Evolutionary conservation across 2,329 filamentous ascomycete species (phyloP).

Genomic region (Metarhizium rileyi): DNA sequence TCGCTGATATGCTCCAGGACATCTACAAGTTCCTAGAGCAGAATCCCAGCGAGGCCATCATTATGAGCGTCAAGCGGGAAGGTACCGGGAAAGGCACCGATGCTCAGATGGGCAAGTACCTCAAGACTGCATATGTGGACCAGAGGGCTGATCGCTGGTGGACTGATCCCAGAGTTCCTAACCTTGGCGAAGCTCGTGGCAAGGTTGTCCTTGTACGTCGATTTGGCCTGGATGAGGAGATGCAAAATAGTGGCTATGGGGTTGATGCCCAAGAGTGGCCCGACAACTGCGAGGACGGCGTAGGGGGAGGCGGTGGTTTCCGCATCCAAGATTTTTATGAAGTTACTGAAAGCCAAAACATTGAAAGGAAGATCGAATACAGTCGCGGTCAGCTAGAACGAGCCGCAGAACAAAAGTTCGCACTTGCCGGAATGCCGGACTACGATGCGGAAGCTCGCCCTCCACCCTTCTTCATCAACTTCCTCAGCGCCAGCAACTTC

Average conservation of each 20-base stretch:
- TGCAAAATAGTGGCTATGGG: constrained; percentile 42
- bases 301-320: constrained; percentile 59
- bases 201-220: constrained; percentile 78
- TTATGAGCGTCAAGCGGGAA: constrained; percentile 86
- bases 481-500: constrained; percentile 85
- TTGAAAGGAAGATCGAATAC: constrained; percentile 70
- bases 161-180: constrained; percentile 66
- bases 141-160: constrained; percentile 58
- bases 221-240: constrained; percentile 54
- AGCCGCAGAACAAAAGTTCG: constrained; percentile 44
- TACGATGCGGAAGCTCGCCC: constrained; percentile 19
- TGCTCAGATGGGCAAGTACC: constrained; percentile 62
- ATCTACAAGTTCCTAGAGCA: constrained; percentile 66
- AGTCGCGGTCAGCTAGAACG: constrained; percentile 68
- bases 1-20: constrained; percentile 61
- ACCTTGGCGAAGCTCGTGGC: constrained; percentile 67
- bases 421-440: constrained; percentile 27
- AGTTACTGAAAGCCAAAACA: constrained; percentile 62
- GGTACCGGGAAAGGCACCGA: constrained; percentile 74
- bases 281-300: constrained; percentile 75
- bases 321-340: constrained; percentile 95
- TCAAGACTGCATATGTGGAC: constrained; percentile 62
- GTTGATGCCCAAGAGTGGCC: constrained; percentile 65
- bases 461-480: constrained; percentile 77
- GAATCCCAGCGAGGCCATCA: constrained; percentile 72